Evolutionary conservation across 768 basidiomycete species (phyloP), one percentile per base, ranked within the genome.

Genomic region (Pilatotrama ljubarskyi): DNA sequence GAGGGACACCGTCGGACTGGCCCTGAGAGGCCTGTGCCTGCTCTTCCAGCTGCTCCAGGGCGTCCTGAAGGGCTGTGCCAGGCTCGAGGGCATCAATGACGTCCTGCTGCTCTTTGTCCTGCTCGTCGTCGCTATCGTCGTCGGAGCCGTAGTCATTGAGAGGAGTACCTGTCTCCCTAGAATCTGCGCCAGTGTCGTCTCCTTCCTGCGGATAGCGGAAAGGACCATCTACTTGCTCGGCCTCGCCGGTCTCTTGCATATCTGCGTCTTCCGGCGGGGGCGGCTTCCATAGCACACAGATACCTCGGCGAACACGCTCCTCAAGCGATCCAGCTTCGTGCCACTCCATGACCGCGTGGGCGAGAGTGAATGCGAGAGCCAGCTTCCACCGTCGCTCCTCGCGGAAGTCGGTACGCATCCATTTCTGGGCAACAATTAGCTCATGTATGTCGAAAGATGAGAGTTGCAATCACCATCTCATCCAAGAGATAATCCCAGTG

Each of bases 401-500:
- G 18, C 91, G 86, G 65, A 97, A 98, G 71, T 99, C 97, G 37
- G 84, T 84, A 25, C 93, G 90, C 84, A 99, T 89, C 97, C 97
- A 99, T 84, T 90, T 93, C 95, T 95, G 64, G 50, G 38, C 46
- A 11, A 57, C 7, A 41, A 47, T 59, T 35, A 42, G 50, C 29
- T 38, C 10, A 17, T 40, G n/a, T 18, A 44, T 43, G 64, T 13
- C 18, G 29, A 5, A 46, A 17, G 9, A 44, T 67, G 32, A 42
- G 17, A 40, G 25, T 52, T 36, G 17, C 37, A 24, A 26, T 76
- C 55, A 92, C 93, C 94, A 98, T 94, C 74, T 99, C 97, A 61
- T 98, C 96, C 73, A 99, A 75, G 35, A 99, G 78, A 73, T 95
- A 91, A 71, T 98, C 97, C 93, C 93, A 95, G 69, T 98, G 94